phyloP scores from a whole-genome alignment of 495 filamentous ascomycete genomes.

The Xylaria palmicola region DNA sequence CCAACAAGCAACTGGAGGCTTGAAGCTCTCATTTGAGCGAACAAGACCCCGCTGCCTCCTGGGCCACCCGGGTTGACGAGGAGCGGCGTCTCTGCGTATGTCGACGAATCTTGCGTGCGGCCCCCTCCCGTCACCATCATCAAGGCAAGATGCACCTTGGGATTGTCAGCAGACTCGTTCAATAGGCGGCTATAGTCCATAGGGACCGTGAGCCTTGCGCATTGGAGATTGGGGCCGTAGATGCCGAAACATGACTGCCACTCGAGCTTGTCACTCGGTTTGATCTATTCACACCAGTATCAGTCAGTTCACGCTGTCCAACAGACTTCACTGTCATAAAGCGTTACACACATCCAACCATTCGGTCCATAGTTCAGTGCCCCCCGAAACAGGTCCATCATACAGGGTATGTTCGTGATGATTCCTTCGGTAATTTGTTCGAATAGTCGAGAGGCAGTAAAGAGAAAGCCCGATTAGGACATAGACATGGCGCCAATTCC shows the following conservation, averaged over 20 bases:
- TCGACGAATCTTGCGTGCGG: constrained; percentile 47
- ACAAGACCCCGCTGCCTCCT: constrained; percentile 48
- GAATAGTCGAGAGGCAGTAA: background rate
- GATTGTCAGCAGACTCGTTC: constrained; percentile 34
- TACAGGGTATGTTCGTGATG: background rate
- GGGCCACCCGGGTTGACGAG: constrained; percentile 46
- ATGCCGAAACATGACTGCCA: constrained; percentile 39
- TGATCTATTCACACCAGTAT: constrained; percentile 36
- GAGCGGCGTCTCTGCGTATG: constrained; percentile 22
- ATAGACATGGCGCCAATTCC: constrained; percentile 1
- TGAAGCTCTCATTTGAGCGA: constrained; percentile 36
- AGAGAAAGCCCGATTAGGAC: constrained; percentile 2
- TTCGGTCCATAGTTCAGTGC: constrained; percentile 24
- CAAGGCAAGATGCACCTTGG: constrained; percentile 51
- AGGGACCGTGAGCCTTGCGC: constrained; percentile 57
- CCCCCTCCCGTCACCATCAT: constrained; percentile 50
- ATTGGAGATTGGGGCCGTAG: constrained; percentile 40
- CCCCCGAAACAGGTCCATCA: background rate
- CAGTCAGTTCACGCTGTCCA: background rate
- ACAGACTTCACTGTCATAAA: background rate
- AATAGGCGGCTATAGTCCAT: constrained; percentile 52
- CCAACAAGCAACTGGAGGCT: constrained; percentile 45
- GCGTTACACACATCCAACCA: constrained; percentile 26
- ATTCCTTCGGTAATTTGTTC: background rate
- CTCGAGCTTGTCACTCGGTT: constrained; percentile 41